Evolutionary conservation across 768 basidiomycete genomes (phyloP).

Genomic region (Boletus reticulatus): DNA sequence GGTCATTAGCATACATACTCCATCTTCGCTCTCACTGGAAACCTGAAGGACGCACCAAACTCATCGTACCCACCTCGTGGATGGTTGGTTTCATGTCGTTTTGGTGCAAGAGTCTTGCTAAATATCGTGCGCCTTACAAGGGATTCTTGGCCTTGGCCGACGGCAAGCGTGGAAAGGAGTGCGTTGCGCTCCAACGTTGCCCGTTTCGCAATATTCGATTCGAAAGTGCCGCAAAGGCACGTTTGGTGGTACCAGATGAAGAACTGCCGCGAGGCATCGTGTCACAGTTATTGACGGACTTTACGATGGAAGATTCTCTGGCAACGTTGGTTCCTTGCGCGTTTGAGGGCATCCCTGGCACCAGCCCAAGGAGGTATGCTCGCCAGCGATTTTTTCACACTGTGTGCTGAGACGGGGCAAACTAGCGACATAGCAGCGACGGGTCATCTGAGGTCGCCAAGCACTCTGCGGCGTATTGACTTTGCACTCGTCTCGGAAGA

Average conservation of each 20-base stretch:
- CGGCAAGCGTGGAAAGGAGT: not conserved
- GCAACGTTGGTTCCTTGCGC: slow-evolving; percentile 10
- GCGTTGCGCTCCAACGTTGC: slow-evolving; percentile 5
- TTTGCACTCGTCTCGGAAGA: slow-evolving; percentile 14
- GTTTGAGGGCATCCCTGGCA: slow-evolving; percentile 16
- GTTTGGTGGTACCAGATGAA: not conserved
- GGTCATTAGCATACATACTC: slow-evolving; percentile 18
- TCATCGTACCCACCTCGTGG: slow-evolving; percentile 23
- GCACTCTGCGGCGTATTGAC: not conserved
- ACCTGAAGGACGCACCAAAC: slow-evolving; percentile 13
- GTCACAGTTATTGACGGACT: slow-evolving; percentile 7
- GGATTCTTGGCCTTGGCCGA: slow-evolving; percentile 2
- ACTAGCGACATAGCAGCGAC: slow-evolving; percentile 5
- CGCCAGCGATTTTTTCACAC: not conserved
- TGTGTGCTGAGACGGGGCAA: slow-evolving; percentile 2
- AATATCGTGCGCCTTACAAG: slow-evolving; percentile 4
- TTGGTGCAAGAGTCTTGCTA: not conserved
- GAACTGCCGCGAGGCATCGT: slow-evolving; percentile 11
- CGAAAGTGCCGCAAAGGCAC: slow-evolving; percentile 1
- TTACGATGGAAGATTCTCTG: not conserved
- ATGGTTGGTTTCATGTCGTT: slow-evolving; percentile 16
- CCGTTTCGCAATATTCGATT: slow-evolving; percentile 19
- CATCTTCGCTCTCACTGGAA: slow-evolving; percentile 25
- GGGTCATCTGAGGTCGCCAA: not conserved
- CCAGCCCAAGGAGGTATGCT: slow-evolving; percentile 17